Percentiles rank a stretch among this genome's conserved stretches.
phyloP scores from a whole-genome alignment of 306 rosid species.

The Alnus rubra region DNA sequence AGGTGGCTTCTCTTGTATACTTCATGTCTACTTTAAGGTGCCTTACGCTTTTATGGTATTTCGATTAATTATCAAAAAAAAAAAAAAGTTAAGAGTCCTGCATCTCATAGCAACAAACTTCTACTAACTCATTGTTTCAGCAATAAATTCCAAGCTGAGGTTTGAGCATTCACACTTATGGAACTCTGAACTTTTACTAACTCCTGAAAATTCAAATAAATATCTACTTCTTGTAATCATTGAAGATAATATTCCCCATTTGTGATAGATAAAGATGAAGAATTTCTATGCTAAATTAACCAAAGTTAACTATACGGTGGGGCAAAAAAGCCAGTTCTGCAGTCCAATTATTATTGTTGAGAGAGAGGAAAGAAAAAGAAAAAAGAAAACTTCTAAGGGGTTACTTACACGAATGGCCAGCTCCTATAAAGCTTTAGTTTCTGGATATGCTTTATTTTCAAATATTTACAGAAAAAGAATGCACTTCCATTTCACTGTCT shows the following conservation, averaged over 20 bases:
- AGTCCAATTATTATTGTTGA: not conserved
- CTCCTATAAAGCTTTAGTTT: not conserved
- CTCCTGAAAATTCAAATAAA: not conserved
- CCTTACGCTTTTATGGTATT: too few relatives aligned
- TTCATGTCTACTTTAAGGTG: too few relatives aligned
- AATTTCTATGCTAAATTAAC: not conserved
- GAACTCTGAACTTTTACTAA: not conserved
- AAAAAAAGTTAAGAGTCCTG: too few relatives aligned
- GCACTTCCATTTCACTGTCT: slow-evolving; percentile 2
- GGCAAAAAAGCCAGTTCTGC: not conserved
- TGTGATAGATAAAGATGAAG: not conserved
- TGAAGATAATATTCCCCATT: not conserved
- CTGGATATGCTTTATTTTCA: not conserved
- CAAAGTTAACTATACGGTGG: not conserved
- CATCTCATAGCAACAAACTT: not conserved
- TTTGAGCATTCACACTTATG: not conserved
- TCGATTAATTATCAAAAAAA: too few relatives aligned
- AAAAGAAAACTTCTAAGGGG: not conserved
- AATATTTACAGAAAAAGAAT: slow-evolving; percentile 7
- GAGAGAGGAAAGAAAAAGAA: not conserved
- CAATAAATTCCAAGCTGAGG: not conserved
- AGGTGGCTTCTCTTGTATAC: too few relatives aligned
- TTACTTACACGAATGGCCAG: not conserved
- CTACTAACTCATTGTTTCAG: not conserved
- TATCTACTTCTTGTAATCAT: not conserved